Percentiles rank a stretch among this genome's conserved stretches.
phyloP scores from a whole-genome alignment of 345 rosid genomes.

The Eutrema yunnanense region DNA sequence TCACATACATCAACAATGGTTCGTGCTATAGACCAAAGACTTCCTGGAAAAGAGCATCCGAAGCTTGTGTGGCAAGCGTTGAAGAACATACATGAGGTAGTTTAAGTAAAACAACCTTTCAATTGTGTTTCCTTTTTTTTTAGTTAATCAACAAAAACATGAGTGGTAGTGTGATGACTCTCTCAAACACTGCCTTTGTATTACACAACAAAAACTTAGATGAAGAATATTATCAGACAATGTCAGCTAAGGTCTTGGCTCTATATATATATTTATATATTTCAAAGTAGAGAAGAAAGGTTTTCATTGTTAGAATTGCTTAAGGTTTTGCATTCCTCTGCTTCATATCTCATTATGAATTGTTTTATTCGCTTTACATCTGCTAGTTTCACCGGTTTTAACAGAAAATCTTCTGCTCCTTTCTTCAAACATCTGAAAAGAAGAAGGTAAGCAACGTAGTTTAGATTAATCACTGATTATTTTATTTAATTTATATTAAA shows the following conservation, averaged over 20 bases:
- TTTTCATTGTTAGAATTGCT: constrained; percentile 22
- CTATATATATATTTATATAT: not conserved
- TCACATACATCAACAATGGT: no score
- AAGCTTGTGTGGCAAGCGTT: no score
- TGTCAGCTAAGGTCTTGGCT: constrained; percentile 8
- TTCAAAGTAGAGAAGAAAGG: not conserved
- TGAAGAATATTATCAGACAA: constrained; percentile 17
- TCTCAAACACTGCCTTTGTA: not conserved
- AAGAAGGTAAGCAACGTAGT: not conserved
- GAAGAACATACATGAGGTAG: not conserved
- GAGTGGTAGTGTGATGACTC: not conserved
- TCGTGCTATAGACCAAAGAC: no score
- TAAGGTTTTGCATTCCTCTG: constrained; percentile 27
- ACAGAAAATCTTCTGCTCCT: constrained; percentile 79
- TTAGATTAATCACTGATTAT: not conserved
- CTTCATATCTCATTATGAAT: constrained; percentile 33
- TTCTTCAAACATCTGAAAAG: constrained; percentile 63
- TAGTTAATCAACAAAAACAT: no score
- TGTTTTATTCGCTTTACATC: constrained; percentile 64
- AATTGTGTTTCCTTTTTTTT: no score
- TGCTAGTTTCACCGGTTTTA: constrained; percentile 73
- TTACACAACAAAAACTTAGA: constrained; percentile 5
- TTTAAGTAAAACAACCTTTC: not conserved
- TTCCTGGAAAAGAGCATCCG: no score
- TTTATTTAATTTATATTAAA: no score